A percentile compares a stretch with the other conserved stretches of the same genome.
These are phyloP conservation scores for Fusarium bulbicola DNA, from an alignment of 2,329 filamentous ascomycete species.

Conservation along the genomic window DNA sequence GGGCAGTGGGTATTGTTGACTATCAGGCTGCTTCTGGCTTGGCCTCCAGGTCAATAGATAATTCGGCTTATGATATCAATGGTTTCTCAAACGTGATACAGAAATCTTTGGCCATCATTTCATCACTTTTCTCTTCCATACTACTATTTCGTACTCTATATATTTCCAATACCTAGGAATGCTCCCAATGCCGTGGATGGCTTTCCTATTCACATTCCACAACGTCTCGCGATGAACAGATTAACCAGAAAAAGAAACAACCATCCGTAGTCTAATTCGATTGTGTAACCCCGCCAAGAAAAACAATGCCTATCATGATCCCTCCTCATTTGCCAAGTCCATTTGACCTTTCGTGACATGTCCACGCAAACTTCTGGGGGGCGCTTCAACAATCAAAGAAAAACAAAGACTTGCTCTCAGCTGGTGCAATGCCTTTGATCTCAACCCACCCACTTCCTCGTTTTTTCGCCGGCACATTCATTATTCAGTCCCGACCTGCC, in stretches of 20 bases:
- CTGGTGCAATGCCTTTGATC: constrained; percentile 26
- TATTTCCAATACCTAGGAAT: constrained; percentile 26
- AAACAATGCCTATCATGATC: constrained; percentile 43
- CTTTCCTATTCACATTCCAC: constrained; percentile 32
- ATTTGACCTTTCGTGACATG: constrained; percentile 8
- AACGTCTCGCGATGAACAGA: constrained; percentile 36
- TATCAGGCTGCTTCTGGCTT: background rate
- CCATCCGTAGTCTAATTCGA: constrained; percentile 46
- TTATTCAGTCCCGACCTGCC: constrained; percentile 1
- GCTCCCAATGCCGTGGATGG: constrained; percentile 8
- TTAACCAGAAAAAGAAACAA: constrained; percentile 43
- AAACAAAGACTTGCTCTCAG: constrained; percentile 28
- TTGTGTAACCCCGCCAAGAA: constrained; percentile 36
- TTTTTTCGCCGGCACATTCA: constrained; percentile 17
- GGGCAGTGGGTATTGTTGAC: background rate
- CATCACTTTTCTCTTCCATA: constrained; percentile 23
- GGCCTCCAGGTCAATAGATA: no score
- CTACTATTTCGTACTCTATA: constrained; percentile 34
- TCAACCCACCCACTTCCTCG: constrained; percentile 32
- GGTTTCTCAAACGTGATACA: background rate
- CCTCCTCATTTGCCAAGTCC: constrained; percentile 25
- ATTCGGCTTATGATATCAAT: background rate
- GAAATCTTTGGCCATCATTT: constrained; percentile 14
- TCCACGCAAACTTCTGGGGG: constrained; percentile 6
- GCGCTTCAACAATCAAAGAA: constrained; percentile 22